Evolutionary conservation across 345 rosid genomes (phyloP), one percentile per base, ranked within the genome.

Genomic region (Camelina sativa): DNA sequence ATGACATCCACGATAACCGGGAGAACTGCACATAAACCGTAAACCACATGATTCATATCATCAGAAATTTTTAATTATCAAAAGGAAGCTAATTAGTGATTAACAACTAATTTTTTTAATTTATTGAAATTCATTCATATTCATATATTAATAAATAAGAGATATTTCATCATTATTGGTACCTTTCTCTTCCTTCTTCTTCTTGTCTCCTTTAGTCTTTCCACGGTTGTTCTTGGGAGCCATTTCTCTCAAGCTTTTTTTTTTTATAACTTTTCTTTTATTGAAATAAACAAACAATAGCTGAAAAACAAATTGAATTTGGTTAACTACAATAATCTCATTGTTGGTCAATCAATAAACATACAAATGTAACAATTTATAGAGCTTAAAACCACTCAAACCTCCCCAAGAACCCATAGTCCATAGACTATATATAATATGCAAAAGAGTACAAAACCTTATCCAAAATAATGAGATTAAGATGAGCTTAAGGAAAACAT

Each of bases 121-220:
- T 60, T 28, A 28, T 28, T 28, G 51, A 28, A 15, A 41, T 19
- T 62, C 9, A 35, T 17, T 28, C 30, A 28, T 28, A 28, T 4
- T n/a, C n/a, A 46, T 7, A 10, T 16, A 22, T 32, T 0, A 37
- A 40, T 9, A 9, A n/a, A n/a, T n/a, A n/a, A n/a, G n/a, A 51
- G 23, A 20, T 23, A 48, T 56, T 16, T 23, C 28, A 28, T 28
- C 30, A 28, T 28, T n/a, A 17, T 15, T 13, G 9, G 25, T 84
- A 92, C 99, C 90, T 80, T 92, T 95, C 71, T 95, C 99, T 70
- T 90, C 99, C 71, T 92, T 95, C 86, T 95, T 95, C 92, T 89
- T 95, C 94, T 90, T 95, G 15, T 95, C 99, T 67, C 91, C 93
- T 76, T 86, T 95, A 30, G 93, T 81, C 81, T 92, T 95, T 53